Evolutionary conservation across 2,329 filamentous ascomycete genomes (phyloP).

Genomic region (Geosmithia flava): DNA sequence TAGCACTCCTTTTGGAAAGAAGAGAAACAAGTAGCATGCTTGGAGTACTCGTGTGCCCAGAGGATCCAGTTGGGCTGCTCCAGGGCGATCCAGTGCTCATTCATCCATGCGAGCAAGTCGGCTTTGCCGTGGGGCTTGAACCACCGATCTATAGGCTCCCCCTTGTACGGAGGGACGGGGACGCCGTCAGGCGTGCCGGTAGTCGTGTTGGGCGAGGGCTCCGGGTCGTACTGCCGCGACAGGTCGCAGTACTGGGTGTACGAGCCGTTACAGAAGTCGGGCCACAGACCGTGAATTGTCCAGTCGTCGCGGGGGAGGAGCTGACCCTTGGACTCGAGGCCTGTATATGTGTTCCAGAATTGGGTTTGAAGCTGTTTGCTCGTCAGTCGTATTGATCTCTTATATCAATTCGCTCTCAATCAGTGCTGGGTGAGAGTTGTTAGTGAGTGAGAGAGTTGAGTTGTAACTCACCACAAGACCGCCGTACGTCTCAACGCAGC

Average conservation of each 20-base stretch:
- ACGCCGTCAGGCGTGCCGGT: constrained; percentile 38
- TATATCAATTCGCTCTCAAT: no score
- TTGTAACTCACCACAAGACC: constrained; percentile 34
- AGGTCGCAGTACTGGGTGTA: constrained; percentile 59
- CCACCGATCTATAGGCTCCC: constrained; percentile 44
- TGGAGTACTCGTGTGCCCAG: constrained; percentile 57
- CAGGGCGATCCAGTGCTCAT: constrained; percentile 50
- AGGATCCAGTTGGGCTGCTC: constrained; percentile 42
- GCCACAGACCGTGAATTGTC: constrained; percentile 50
- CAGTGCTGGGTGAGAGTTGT: no score
- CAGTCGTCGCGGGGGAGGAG: constrained; percentile 43
- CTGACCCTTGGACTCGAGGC: constrained; percentile 43
- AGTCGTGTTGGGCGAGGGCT: constrained; percentile 50
- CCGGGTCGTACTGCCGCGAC: constrained; percentile 50
- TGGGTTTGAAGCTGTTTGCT: constrained; percentile 43
- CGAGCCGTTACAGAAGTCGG: constrained; percentile 36
- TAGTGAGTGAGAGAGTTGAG: no score
- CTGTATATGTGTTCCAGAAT: constrained; percentile 54
- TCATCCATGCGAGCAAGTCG: constrained; percentile 54
- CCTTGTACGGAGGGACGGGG: constrained; percentile 44
- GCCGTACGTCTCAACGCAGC: constrained; percentile 53
- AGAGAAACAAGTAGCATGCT: constrained; percentile 56
- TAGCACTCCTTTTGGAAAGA: constrained; percentile 56
- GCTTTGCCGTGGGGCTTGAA: constrained; percentile 42
- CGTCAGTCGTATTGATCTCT: no score